Base-by-base conservation (phyloP, 1,139 yeast species). In the Yarrowia galli region DNA sequence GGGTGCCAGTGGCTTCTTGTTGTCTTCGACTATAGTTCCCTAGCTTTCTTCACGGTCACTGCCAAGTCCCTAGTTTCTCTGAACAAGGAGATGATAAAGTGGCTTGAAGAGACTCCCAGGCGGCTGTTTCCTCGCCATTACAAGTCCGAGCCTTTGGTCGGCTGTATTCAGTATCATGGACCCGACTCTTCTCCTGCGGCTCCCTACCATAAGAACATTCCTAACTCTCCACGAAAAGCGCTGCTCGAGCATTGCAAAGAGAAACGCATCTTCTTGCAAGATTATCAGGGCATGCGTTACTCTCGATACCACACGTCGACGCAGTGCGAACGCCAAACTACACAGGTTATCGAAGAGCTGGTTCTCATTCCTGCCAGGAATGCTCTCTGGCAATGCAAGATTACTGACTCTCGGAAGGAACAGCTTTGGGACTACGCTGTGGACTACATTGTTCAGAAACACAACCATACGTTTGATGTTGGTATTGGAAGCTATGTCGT, bases 381-480 rank as follows among this genome's bases (percentile, higher is more conserved):
- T 7, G 56, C 46, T 23, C 38, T 61, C 1, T 46, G 56, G 54
- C n/a, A n/a, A 22, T 45, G 54, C 45, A 23, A 36, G 2, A 61
- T 61, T 1, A 9, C 35, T 1, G 43, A 43, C 9, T 43, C 42
- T 2, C 40, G 66, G 13, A 48, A 45, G 13, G 66, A 61, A 16
- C 66, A 46, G 15, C 43, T 46, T 10, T 61, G 66, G 66, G 66
- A 61, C 18, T 61, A 46, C 20, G 66, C 66, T 22, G 45, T 46
- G n/a, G 56, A 61, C 12, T 61, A 35, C 25, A 18, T 46, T n/a
- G 56, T 48, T 13, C 66, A 48, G 45, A 46, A 36, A 22, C 66
- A 61, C 32, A 61, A 61, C n/a, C 54, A 61, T 20, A 32, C 56
- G 45, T 48, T 22, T 9, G 64, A 58, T 20, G 64, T 58, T 13